A percentile compares a stretch with the other conserved stretches of the same genome.
These are phyloP conservation scores for Yarrowia sp. DNA, from an alignment of 805 yeast species.

Conservation along the genomic window DNA sequence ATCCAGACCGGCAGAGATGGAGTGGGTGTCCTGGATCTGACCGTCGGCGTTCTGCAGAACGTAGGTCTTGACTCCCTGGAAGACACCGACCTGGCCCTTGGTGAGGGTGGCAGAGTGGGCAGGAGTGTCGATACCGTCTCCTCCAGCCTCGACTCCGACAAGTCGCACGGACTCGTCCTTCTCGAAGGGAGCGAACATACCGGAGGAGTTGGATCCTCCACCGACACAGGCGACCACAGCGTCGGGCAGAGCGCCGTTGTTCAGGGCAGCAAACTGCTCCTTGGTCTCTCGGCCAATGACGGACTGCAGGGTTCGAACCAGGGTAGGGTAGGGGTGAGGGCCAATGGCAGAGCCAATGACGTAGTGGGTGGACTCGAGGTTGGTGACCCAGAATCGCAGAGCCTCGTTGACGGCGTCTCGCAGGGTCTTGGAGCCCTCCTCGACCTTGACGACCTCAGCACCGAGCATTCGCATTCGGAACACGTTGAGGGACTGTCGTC, in stretches of 20 bases:
- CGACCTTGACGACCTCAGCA: slow-evolving; percentile 92
- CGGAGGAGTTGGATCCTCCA: slow-evolving; percentile 97
- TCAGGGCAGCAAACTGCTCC: slow-evolving; percentile 81
- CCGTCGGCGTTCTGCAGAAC: slow-evolving; percentile 92
- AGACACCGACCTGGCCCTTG: slow-evolving; percentile 95
- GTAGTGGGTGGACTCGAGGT: slow-evolving; percentile 85
- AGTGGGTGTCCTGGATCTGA: slow-evolving; percentile 96
- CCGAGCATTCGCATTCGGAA: slow-evolving; percentile 97
- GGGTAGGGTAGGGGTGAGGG: slow-evolving; percentile 98
- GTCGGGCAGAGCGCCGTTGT: slow-evolving; percentile 85
- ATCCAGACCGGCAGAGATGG: slow-evolving; percentile 97
- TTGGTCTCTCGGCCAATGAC: slow-evolving; percentile 96
- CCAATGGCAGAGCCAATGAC: slow-evolving; percentile 99
- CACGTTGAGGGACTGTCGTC: slow-evolving; percentile 97
- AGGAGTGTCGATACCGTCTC: slow-evolving; percentile 91
- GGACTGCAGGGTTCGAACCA: slow-evolving; percentile 97
- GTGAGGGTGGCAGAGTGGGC: slow-evolving; percentile 93
- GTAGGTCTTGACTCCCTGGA: slow-evolving; percentile 96
- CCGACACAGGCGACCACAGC: slow-evolving; percentile 99
- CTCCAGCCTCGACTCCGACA: slow-evolving; percentile 98
- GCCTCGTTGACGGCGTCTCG: slow-evolving; percentile 99
- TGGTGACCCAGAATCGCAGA: slow-evolving; percentile 92
- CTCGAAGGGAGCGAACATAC: slow-evolving; percentile 94
- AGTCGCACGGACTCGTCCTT: slow-evolving; percentile 76
- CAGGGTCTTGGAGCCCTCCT: slow-evolving; percentile 92